Evolutionary conservation across 352 stramenopile species (phyloP), one percentile per base, ranked within the genome.

Genomic region (Thalassiosira gravida): DNA sequence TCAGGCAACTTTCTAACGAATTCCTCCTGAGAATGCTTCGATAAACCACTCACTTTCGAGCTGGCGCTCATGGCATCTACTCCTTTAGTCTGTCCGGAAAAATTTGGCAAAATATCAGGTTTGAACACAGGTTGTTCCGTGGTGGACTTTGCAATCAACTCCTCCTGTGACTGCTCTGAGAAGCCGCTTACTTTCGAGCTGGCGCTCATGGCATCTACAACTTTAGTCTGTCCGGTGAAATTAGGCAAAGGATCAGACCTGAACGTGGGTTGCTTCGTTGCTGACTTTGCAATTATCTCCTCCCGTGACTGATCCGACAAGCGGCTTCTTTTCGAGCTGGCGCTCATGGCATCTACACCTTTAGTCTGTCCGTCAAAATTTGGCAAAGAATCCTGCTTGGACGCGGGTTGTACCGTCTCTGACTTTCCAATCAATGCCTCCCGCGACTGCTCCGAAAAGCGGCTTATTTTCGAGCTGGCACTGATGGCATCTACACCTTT

Each of bases 1-100:
- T 50, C 32, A n/a, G n/a, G 49, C 9, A n/a, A n/a, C 18, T 18
- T 67, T 52, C 25, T 37, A 25, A 46, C 35, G 22, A 30, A 62
- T 42, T 69, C 49, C 25, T 63, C 47, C 3, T 35, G 42, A 18
- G 55, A 59, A 46, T 53, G 46, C 42, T 50, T 44, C 13, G 67
- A 76, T 20, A 63, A 37, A n/a, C 35, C 22, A 44, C 50, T 62
- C 22, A 69, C 20, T 44, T 44, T 59, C 44, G 59, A 77, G 58
- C 22, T 53, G 30, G 64, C 25, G 24, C 50, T 29, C n/a, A 37
- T 63, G 50, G 50, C 16, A 5, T 18, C 8, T n/a, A n/a, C n/a
- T n/a, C n/a, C n/a, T n/a, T n/a, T n/a, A n/a, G n/a, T n/a, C n/a
- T n/a, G n/a, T n/a, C n/a, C n/a, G n/a, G n/a, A n/a, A n/a, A n/a